Base-by-base conservation (phyloP, 768 basidiomycete species). In the Cubamyces lactineus region DNA sequence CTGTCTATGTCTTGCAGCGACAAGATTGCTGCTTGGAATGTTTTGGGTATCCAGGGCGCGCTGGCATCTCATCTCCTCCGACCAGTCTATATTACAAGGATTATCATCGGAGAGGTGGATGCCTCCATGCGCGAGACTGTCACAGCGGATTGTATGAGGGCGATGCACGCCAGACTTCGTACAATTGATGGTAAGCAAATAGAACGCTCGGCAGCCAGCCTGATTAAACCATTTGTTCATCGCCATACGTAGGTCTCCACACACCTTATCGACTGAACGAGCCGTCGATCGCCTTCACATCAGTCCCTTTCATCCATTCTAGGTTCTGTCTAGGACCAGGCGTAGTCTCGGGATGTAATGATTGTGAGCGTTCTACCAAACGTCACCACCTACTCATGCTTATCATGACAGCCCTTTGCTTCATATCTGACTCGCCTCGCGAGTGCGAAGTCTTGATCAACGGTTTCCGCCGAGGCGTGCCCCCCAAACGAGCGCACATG, bases 1-100 rank as follows among this genome's bases (percentile, higher is more conserved):
- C 72, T 84, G 0, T 92, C 84, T 69, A 92, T 97, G 88, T 93
- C 94, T 0, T 98, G 96, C 75, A 93, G 91, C 66, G 96, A 98
- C 72, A 98, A 98, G 75, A 88, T 98, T 43, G 93, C 94, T 0
- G 76, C 83, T 5, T 98, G 95, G 94, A 86, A 81, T 57, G 83
- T 89, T 0, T 77, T 94, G 3, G 96, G 96, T 0, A 79, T 96
- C 24, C 94, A 96, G 70, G 96, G 96, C 3, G 88, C 91, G 1
- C 76, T 97, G 50, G 83, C 84, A 2, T 81, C 86, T 5, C 75
- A 62, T 16, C 78, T 83, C 63, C 75, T 86, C 42, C 68, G 66
- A 3, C 91, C 91, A 0, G 58, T 96, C 7, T 93, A 93, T 69
- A 74, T 96, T 21, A 73, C 76, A 45, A 69, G 72, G 24, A 74